A percentile compares a stretch with the other conserved stretches of the same genome.
phyloP scores from a whole-genome alignment of 805 yeast genomes.

The Soucietia sequanensis region DNA sequence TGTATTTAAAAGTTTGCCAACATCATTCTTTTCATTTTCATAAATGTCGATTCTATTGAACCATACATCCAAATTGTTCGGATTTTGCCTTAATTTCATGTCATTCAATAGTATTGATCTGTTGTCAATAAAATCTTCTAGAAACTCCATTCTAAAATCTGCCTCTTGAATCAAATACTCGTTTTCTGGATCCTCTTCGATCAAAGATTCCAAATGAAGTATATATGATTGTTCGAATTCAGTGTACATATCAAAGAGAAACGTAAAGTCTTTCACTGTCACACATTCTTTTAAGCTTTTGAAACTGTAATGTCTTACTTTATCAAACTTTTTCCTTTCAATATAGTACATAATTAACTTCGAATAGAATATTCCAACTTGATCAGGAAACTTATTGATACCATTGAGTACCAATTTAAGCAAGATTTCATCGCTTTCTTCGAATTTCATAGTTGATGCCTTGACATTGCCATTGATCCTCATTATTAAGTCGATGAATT shows the following conservation, averaged over 20 bases:
- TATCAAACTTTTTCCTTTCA: constrained; percentile 23
- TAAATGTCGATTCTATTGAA: constrained; percentile 53
- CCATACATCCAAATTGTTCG: constrained; percentile 69
- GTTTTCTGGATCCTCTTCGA: constrained; percentile 14
- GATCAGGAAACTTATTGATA: constrained; percentile 52
- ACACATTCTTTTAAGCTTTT: constrained; percentile 45
- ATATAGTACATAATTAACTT: constrained; percentile 50
- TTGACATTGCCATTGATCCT: constrained; percentile 27
- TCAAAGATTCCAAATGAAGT: constrained; percentile 13
- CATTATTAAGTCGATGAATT: constrained; percentile 43
- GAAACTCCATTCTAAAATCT: constrained; percentile 44
- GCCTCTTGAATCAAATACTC: constrained; percentile 18
- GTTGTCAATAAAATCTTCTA: constrained; percentile 55
- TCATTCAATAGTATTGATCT: constrained; percentile 65
- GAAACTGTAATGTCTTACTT: constrained; percentile 39
- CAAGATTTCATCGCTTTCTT: not conserved
- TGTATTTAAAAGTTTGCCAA: constrained; percentile 46
- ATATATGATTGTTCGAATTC: constrained; percentile 57
- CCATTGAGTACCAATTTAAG: constrained; percentile 10
- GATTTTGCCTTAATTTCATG: constrained; percentile 59
- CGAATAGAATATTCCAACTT: constrained; percentile 47
- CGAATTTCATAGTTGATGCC: not conserved
- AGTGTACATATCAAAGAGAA: constrained; percentile 59
- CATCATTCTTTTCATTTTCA: constrained; percentile 35
- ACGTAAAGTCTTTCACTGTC: constrained; percentile 61